Percentiles rank a stretch among this genome's conserved stretches.
Conservation (phyloP, 371 early-diverging fungal species). For the Batrachochytrium dendrobatidis region DNA sequence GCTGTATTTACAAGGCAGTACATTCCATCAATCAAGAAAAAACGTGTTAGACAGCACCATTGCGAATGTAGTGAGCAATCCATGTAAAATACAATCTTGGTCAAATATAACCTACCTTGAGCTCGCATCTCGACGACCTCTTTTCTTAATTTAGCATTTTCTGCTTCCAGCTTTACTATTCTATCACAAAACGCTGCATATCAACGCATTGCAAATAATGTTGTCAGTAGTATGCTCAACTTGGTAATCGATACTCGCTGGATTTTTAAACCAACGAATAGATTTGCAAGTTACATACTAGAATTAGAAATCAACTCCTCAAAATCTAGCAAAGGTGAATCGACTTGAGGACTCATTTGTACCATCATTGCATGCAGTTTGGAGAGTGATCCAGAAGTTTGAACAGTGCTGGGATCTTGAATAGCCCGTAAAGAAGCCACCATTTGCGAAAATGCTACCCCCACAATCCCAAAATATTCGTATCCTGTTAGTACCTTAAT, state of each 20-base stretch:
- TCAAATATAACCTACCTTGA: background rate
- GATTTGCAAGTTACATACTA: conserved; percentile 6
- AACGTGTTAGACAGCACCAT: background rate
- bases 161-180: conserved; percentile 25
- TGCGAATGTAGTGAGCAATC: background rate
- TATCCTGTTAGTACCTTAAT: conserved; percentile 20
- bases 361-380: conserved; percentile 46
- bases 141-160: conserved; percentile 17
- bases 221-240: background rate
- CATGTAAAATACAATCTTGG: background rate
- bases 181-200: conserved; percentile 17
- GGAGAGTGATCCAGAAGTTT: conserved; percentile 7
- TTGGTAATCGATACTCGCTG: no score
- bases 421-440: conserved; percentile 14
- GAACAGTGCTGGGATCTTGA: background rate
- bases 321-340: conserved; percentile 51
- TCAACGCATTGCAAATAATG: background rate
- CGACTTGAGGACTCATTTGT: conserved; percentile 53
- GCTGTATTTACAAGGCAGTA: background rate
- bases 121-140: background rate
- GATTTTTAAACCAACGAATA: background rate
- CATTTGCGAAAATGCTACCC: conserved; percentile 24
- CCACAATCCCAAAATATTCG: conserved; percentile 6
- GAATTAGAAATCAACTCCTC: conserved; percentile 41
- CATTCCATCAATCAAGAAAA: background rate